These are phyloP conservation scores for Polyplosphaeria fusca DNA, from an alignment of 495 filamentous ascomycete genomes.

Conservation along the genomic window DNA sequence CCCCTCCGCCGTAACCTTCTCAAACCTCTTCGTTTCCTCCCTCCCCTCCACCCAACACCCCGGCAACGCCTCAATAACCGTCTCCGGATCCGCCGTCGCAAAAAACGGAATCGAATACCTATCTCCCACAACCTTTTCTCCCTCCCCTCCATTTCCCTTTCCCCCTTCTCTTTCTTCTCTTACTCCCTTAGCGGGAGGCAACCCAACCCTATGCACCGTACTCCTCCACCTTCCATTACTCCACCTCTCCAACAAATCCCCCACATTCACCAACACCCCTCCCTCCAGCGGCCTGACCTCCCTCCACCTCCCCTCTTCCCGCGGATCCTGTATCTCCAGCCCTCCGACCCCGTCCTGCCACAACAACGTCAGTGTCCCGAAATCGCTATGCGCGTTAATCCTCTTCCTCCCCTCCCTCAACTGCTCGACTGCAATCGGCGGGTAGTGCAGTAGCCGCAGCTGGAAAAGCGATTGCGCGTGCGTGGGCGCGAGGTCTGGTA, in stretches of 20 bases:
- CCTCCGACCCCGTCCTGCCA: conserved; percentile 51
- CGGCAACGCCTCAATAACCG: conserved; percentile 56
- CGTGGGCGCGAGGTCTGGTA: conserved; percentile 23
- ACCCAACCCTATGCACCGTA: conserved; percentile 21
- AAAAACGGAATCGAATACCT: conserved; percentile 66
- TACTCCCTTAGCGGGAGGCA: conserved; percentile 6
- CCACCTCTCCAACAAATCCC: conserved; percentile 32
- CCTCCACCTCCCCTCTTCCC: not conserved
- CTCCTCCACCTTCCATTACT: conserved; percentile 20
- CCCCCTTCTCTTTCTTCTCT: not conserved
- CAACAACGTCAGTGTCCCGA: conserved; percentile 49
- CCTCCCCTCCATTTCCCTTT: conserved; percentile 37
- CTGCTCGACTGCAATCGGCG: conserved; percentile 48
- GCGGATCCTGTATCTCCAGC: conserved; percentile 46
- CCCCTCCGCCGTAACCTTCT: conserved; percentile 35
- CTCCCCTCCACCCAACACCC: conserved; percentile 44
- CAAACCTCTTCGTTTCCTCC: conserved; percentile 39
- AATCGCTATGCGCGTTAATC: conserved; percentile 45
- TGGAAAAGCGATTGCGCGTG: conserved; percentile 41
- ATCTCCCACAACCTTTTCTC: conserved; percentile 46
- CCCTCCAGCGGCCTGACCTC: conserved; percentile 3
- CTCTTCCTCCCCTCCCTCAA: conserved; percentile 34
- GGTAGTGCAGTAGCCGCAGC: conserved; percentile 64
- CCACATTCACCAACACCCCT: conserved; percentile 28
- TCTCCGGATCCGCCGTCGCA: conserved; percentile 52